Conservation (phyloP, 371 early-diverging fungal species). For the Rhizopus microsporus region DNA sequence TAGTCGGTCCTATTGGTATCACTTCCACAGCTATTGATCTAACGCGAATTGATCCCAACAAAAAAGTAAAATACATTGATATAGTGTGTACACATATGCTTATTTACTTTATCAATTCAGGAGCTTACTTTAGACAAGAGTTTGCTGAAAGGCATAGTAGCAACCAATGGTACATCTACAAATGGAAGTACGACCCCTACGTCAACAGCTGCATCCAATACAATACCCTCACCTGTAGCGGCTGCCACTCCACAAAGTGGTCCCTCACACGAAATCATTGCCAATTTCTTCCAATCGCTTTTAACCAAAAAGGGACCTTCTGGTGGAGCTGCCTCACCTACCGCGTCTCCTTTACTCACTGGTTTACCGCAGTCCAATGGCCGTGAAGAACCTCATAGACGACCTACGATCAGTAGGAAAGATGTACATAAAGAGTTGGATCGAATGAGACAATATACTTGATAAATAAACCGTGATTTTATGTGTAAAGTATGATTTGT, state of each 20-base stretch:
- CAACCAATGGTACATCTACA: conserved; percentile 4
- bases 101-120: neutral
- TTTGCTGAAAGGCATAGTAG: conserved; percentile 11
- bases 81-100: neutral
- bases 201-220: conserved; percentile 8
- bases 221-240: conserved; percentile 16
- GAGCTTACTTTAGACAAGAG: conserved; percentile 13
- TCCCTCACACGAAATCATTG: conserved; percentile 73
- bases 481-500: conserved; percentile 14
- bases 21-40: conserved; percentile 30
- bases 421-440: conserved; percentile 48
- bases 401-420: conserved; percentile 35
- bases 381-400: conserved; percentile 22
- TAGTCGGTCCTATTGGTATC: conserved; percentile 38
- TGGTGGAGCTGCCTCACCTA: conserved; percentile 13
- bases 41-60: conserved; percentile 22
- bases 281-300: conserved; percentile 87
- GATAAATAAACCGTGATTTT: neutral
- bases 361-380: conserved; percentile 19
- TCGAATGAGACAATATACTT: conserved; percentile 39
- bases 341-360: neutral
- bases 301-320: conserved; percentile 30
- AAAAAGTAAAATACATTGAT: conserved; percentile 5
- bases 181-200: conserved; percentile 12
- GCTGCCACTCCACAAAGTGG: conserved; percentile 22